A percentile compares a stretch with the other conserved stretches of the same genome.
Conservation (phyloP, 2,329 filamentous ascomycete species). For the Leptographium lundbergii region DNA sequence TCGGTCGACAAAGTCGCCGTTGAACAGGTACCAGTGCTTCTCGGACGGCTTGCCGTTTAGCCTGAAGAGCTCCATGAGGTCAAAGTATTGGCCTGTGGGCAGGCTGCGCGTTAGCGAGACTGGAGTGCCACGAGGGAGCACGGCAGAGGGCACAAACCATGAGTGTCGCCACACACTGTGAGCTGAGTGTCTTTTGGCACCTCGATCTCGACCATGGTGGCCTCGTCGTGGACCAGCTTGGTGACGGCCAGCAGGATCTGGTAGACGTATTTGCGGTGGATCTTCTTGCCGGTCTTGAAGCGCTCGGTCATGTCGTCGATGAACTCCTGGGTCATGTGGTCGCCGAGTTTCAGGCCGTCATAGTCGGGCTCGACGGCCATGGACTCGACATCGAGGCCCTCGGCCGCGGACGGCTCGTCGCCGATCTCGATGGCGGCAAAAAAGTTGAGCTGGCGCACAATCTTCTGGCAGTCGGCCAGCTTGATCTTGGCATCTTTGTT, state of each 20-base stretch:
- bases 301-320: conserved; percentile 94
- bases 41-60: conserved; percentile 76
- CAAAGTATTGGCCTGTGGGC: conserved; percentile 80
- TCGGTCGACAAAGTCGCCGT: conserved; percentile 95
- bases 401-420: conserved; percentile 83
- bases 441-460: conserved; percentile 85
- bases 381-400: conserved; percentile 75
- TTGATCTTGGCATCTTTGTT: conserved; percentile 90
- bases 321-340: conserved; percentile 90
- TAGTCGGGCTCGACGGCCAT: conserved; percentile 76
- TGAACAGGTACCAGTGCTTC: conserved; percentile 91
- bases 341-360: conserved; percentile 66
- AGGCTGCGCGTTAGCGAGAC: too few relatives aligned
- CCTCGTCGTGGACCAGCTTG: conserved; percentile 80
- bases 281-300: conserved; percentile 91
- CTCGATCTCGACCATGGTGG: conserved; percentile 92
- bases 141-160: conserved; percentile 43
- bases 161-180: conserved; percentile 94
- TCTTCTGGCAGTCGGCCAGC: conserved; percentile 84
- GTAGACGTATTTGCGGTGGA: conserved; percentile 94
- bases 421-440: conserved; percentile 88
- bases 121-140: too few relatives aligned
- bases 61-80: conserved; percentile 90
- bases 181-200: conserved; percentile 66
- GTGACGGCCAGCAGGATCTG: conserved; percentile 87